These are phyloP conservation scores for Ottelia alismoides DNA, from an alignment of 106 monocot species.

Conservation along the genomic window DNA sequence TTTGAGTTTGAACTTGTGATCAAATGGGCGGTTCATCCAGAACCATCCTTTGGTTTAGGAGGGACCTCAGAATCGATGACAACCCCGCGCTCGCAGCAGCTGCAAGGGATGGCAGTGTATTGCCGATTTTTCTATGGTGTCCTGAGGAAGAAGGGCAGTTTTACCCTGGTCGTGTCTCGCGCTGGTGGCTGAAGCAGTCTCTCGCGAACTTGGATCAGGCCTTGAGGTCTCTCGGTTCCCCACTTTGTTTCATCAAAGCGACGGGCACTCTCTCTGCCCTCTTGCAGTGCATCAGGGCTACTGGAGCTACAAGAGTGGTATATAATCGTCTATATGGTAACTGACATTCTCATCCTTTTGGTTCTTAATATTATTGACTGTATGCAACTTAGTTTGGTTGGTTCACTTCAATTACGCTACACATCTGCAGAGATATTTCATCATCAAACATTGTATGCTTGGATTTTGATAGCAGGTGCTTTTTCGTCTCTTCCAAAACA, in stretches of 20 bases:
- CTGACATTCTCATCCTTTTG: too few relatives aligned
- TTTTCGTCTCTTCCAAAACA: too few relatives aligned
- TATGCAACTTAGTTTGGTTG: too few relatives aligned
- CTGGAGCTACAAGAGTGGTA: conserved; percentile 52
- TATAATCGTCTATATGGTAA: conserved; percentile 90
- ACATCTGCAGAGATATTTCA: too few relatives aligned
- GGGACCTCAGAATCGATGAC: conserved; percentile 90
- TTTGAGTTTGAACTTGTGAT: neutral
- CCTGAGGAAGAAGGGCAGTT: conserved; percentile 73
- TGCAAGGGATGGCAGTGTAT: conserved; percentile 36
- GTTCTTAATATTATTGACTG: too few relatives aligned
- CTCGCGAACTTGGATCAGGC: conserved; percentile 45
- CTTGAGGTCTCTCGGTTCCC: conserved; percentile 53
- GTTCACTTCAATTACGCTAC: too few relatives aligned
- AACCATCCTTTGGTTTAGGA: conserved; percentile 84
- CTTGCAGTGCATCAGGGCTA: conserved; percentile 42
- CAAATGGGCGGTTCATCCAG: conserved; percentile 29
- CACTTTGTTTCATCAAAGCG: conserved; percentile 40
- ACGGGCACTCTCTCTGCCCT: conserved; percentile 58
- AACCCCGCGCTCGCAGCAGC: conserved; percentile 69
- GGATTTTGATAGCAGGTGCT: too few relatives aligned
- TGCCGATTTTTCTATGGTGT: conserved; percentile 89
- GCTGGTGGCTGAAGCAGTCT: conserved; percentile 97
- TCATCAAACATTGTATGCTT: too few relatives aligned
- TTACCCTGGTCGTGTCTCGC: conserved; percentile 65